Evolutionary conservation across 83 land plant species (phyloP).

Genomic region (Diphasiastrum complanatum): DNA sequence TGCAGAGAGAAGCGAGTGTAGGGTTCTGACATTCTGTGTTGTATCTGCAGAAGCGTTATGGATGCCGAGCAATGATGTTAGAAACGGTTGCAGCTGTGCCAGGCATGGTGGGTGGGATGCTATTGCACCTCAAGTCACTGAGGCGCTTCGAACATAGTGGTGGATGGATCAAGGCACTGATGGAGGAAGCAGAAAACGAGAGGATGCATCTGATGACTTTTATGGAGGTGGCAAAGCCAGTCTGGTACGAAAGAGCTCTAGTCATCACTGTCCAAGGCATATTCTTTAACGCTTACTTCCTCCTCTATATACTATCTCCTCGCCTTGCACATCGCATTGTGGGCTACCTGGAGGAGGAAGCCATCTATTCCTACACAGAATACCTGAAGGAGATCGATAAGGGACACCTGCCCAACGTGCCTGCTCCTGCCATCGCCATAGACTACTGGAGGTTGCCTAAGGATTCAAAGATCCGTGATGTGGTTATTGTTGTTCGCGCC

Average conservation of each 20-base stretch:
- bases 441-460: conserved; percentile 90
- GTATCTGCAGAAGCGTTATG: conserved; percentile 67
- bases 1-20: background rate
- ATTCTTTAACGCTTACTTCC: conserved; percentile 85
- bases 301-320: conserved; percentile 69
- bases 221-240: conserved; percentile 83
- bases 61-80: conserved; percentile 94
- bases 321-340: conserved; percentile 77
- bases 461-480: conserved; percentile 67
- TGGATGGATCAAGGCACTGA: conserved; percentile 87
- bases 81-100: conserved; percentile 99
- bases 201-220: conserved; percentile 98
- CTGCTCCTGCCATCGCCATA: conserved; percentile 94
- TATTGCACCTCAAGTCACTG: conserved; percentile 68
- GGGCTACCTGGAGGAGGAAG: conserved; percentile 95
- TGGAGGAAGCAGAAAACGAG: conserved; percentile 97
- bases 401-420: conserved; percentile 60
- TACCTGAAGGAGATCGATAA: conserved; percentile 73
- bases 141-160: conserved; percentile 86
- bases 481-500: conserved; percentile 78
- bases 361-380: conserved; percentile 83
- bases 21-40: background rate
- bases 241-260: conserved; percentile 78
- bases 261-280: conserved; percentile 82
- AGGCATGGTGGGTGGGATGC: conserved; percentile 95